Conservation (phyloP, 2,329 filamentous ascomycete species). For the Fusarium marasasianum region DNA sequence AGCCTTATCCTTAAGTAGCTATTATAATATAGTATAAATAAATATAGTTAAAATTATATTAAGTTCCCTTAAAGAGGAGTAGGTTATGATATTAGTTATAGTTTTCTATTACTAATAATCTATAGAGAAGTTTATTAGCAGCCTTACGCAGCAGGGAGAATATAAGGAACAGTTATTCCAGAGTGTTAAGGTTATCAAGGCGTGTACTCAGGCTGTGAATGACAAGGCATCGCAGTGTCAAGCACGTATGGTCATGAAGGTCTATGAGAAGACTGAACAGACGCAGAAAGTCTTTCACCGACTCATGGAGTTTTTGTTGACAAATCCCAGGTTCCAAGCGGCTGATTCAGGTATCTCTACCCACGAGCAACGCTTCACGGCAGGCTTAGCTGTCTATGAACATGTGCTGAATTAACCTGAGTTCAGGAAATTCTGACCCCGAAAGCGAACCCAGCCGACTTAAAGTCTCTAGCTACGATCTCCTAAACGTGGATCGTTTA, state of each 20-base stretch:
- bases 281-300: background rate
- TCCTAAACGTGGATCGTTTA: background rate
- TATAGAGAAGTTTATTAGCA: background rate
- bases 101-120: background rate
- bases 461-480: background rate
- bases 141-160: background rate
- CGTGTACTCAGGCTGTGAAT: background rate
- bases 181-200: background rate
- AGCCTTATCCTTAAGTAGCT: no score
- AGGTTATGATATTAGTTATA: no score
- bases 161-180: background rate
- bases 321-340: background rate
- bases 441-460: background rate
- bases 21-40: no score
- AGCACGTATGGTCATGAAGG: background rate
- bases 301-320: background rate
- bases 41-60: no score
- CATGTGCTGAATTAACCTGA: background rate
- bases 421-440: background rate
- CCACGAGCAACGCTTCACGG: background rate
- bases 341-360: background rate
- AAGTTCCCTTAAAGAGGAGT: no score
- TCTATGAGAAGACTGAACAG: background rate
- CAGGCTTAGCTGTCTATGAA: background rate
- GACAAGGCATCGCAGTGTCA: background rate